A percentile compares a stretch with the other conserved stretches of the same genome.
Evolutionary conservation across 805 yeast genomes (phyloP).

Genomic region (Metschnikowia arizonensis): DNA sequence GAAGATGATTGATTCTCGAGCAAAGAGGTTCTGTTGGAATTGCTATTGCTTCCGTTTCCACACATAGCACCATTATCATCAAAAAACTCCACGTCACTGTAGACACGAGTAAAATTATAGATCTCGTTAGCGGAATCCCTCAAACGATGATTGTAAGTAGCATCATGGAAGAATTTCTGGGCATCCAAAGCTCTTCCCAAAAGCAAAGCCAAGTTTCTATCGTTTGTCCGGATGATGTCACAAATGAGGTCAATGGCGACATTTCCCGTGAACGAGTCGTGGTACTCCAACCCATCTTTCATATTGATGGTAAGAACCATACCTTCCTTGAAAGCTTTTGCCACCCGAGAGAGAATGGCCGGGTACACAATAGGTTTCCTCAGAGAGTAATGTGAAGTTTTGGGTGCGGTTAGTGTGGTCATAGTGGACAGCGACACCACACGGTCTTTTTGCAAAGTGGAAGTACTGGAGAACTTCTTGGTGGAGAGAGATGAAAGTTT

Average conservation of each 20-base stretch:
- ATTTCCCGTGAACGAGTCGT: conserved; percentile 89
- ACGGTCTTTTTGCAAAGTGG: conserved; percentile 33
- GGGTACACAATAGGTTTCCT: conserved; percentile 78
- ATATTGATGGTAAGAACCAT: conserved; percentile 71
- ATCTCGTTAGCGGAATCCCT: conserved; percentile 86
- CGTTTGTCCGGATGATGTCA: conserved; percentile 80
- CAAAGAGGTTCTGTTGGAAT: conserved; percentile 31
- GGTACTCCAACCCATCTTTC: conserved; percentile 87
- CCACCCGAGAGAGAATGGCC: conserved; percentile 82
- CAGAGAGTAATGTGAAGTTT: conserved; percentile 38
- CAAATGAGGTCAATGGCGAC: conserved; percentile 93
- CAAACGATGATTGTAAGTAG: conserved; percentile 87
- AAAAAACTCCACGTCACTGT: conserved; percentile 43
- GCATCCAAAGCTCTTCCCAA: conserved; percentile 92
- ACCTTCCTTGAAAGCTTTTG: conserved; percentile 66
- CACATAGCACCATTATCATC: conserved; percentile 21
- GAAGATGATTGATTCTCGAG: conserved; percentile 16
- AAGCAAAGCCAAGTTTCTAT: conserved; percentile 82
- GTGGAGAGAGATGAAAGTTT: conserved; percentile 39
- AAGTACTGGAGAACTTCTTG: conserved; percentile 35
- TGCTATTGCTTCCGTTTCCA: conserved; percentile 19
- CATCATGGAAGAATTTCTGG: conserved; percentile 91
- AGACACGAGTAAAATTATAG: conserved; percentile 70
- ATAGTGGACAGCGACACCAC: conserved; percentile 26
- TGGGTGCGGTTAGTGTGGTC: conserved; percentile 32